phyloP scores from a whole-genome alignment of 2,329 filamentous ascomycete species.

The Acarospora socialis region DNA sequence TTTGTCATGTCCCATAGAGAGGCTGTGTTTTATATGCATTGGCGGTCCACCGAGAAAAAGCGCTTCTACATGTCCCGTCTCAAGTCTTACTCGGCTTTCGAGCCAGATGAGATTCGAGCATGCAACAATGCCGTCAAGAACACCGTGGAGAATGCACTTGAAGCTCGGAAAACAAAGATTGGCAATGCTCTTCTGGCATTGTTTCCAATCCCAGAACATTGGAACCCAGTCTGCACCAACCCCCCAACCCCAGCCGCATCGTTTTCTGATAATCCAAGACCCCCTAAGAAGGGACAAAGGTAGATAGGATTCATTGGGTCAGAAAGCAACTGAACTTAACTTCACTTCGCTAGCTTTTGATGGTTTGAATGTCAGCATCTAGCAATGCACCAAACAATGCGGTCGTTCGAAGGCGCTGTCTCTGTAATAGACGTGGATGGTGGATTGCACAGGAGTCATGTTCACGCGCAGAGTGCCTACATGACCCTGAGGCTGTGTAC shows the following conservation, averaged over 20 bases:
- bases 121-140: slow-evolving; percentile 1
- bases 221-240: not conserved
- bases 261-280: not conserved
- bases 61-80: not conserved
- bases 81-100: not conserved
- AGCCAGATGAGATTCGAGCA: not conserved
- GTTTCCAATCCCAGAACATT: not conserved
- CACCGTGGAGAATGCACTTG: not conserved
- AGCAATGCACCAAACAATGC: too few relatives aligned
- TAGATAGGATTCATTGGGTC: too few relatives aligned
- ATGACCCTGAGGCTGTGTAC: too few relatives aligned
- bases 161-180: slow-evolving; percentile 1
- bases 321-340: too few relatives aligned
- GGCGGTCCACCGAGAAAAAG: slow-evolving; percentile 6
- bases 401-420: too few relatives aligned
- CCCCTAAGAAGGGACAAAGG: too few relatives aligned
- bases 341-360: too few relatives aligned
- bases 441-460: too few relatives aligned
- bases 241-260: not conserved
- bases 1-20: slow-evolving; percentile 1
- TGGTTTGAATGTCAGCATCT: too few relatives aligned
- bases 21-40: slow-evolving; percentile 1
- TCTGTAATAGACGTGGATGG: too few relatives aligned
- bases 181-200: not conserved
- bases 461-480: too few relatives aligned